Evolutionary conservation across 2,329 filamentous ascomycete genomes (phyloP), one percentile per base, ranked within the genome.

Genomic region (Talaromyces pinophilus): DNA sequence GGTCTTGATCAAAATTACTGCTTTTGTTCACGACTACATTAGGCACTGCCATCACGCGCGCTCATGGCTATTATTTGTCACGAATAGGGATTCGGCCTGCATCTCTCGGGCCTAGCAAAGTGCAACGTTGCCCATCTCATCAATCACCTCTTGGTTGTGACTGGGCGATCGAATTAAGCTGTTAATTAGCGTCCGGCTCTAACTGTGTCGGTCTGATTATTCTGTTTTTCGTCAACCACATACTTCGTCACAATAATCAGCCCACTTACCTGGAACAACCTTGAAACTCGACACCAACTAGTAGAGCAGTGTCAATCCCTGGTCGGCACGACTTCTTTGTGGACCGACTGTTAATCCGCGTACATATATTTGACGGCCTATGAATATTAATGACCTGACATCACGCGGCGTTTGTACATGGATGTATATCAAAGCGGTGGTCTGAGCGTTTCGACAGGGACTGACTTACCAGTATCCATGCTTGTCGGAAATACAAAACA

Each of bases 131-230:
- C 19, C 17, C n/a, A 28, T 22, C n/a, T n/a, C 60, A 40, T 42
- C 28, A 28, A 42, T 38, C 19, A 17, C 19, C 8, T 28, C 19
- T 42, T 10, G 33, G 13, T 22, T 35, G 22, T 55, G 17, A 42
- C 33, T 54, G 48, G 61, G 25, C 61, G 33, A 63, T 63, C 13
- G 13, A 50, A 40, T 63, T 63, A 63, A 54, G 61, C 61, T 63
- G 33, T 63, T 6, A 42, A 40, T 63, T 63, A 63, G 61, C 35
- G 33, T 63, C 28, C 61, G 48, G 3, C 50, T 63, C 60, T 52
- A 52, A 63, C 25, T 57, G 54, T 38, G n/a, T 22, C 54, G 54
- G 54, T 57, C 17, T 55, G 30, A 11, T 38, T 55, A 35, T 30
- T 19, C 19, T 54, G 28, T n/a, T 33, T 54, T 30, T 54, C 28